Evolutionary conservation across 2,329 filamentous ascomycete genomes (phyloP).

Genomic region (Aureobasidium sp.): DNA sequence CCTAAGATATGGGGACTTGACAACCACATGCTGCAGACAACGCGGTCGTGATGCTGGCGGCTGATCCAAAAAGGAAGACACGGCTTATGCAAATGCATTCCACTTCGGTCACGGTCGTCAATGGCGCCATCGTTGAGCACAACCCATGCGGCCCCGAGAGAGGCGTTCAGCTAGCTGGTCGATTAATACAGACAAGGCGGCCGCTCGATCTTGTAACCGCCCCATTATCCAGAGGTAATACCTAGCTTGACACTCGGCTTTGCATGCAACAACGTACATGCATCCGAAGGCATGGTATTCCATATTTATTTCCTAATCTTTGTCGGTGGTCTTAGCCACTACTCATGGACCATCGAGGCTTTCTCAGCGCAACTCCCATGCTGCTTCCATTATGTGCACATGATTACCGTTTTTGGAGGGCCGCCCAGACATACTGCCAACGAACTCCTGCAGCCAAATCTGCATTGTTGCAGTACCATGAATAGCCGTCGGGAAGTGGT

Average conservation of each 20-base stretch:
- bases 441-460: slow-evolving; percentile 11
- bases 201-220: background rate
- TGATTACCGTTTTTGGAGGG: background rate
- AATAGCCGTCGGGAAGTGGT: slow-evolving; percentile 10
- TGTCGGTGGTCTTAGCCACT: slow-evolving; percentile 12
- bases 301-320: slow-evolving; percentile 9
- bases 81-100: background rate
- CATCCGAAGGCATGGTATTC: slow-evolving; percentile 5
- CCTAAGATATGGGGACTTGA: background rate
- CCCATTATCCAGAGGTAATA: background rate
- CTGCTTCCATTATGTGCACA: background rate
- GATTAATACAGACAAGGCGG: slow-evolving; percentile 11
- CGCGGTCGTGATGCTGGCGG: background rate
- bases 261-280: slow-evolving; percentile 11
- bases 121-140: slow-evolving; percentile 1
- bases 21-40: background rate
- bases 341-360: background rate
- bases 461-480: slow-evolving; percentile 12
- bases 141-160: background rate
- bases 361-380: background rate
- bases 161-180: slow-evolving; percentile 8
- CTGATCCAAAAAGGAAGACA: background rate
- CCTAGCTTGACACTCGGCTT: background rate
- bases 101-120: background rate
- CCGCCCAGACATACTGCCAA: slow-evolving; percentile 1